Evolutionary conservation across 164 flowering plant species (phyloP), one percentile per base, ranked within the genome.

Genomic region (Tinospora cordifolia): DNA sequence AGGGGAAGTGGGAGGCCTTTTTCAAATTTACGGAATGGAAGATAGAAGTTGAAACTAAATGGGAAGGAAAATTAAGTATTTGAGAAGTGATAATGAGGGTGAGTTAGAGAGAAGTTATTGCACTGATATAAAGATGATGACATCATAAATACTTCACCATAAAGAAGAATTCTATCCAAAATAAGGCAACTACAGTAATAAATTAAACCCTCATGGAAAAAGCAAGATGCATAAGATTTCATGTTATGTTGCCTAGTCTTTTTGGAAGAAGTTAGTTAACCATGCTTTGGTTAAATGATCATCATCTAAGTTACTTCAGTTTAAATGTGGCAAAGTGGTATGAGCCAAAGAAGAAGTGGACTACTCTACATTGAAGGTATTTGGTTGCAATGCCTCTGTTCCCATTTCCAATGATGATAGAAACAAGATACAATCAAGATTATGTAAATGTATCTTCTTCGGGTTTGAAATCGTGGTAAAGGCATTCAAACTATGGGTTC

Each of bases 391-490:
- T 1, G 24, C 63, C 8, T 60, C 24, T 60, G 27, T 10, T 60
- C 63, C 25, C 22, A 60, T 60, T 63, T 41, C 65, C 21, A 27
- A 34, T 63, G 65, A 26, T 63, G 65, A 63, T 40, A 63, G 19
- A 30, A 63, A 21, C 40, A 63, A 63, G 30, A 3, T 27, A 6
- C 19, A 63, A 63, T 25, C 40, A 13, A 63, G 34, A 17, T 63
- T 41, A n/a, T 41, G 3, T 63, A 41, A 63, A 30, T 30, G 40
- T 39, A 63, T 63, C 26, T 60, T 60, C 63, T 34, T 60, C 11
- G 30, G 24, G 3, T 60, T 60, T 60, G 63, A 60, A 22, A 63
- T 26, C 5, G 40, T 4, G 11, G 65, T 63, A 21, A 63, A 63
- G n/a, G 65, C 41, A n/a, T 63, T 27, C 26, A 63, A 63, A 41